Base-by-base conservation (phyloP, 1,284 basidiomycete genomes). In the Marasmius oreades region DNA sequence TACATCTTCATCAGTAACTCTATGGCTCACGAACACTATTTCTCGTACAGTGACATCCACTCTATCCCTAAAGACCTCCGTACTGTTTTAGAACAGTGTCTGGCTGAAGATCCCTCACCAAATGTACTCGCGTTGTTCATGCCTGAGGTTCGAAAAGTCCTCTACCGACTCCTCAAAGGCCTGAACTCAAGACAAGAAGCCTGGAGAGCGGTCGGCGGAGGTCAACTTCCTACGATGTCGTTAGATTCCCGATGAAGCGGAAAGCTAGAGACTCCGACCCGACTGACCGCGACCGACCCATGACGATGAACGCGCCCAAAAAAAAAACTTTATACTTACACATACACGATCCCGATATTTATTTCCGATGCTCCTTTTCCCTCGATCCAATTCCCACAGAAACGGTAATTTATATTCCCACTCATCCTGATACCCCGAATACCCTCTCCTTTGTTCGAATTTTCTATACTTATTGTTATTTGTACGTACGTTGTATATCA, bases 61-160 rank as follows among this genome's bases (percentile, higher is more conserved):
- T 80, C 84, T 0, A 84, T 97, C 6, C 93, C 95, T 0, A 72
- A 80, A 37, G 88, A 94, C 55, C 82, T 99, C 6, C 86, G 96
- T 45, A 69, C 73, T 6, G 89, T 92, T 22, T 84, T 99, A 24
- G 96, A 99, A 69, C 79, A 81, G 48, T 90, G 92, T 66, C 81
- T 97, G 22, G 84, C 89, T n/a, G 92, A 96, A 67, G 84, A 90
- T 10, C 87, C 93, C 0, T 89, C 90, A 0, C 84, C 84, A 23
- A 77, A 81, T 42, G 81, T 84, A 8, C 77, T 98, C 58, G 86
- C 89, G 34, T 70, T 75, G 5, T 93, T 91, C 71, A 79, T 93
- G 66, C 95, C 96, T 4, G 76, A 84, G 39, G 86, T 98, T 39
- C 86, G 92, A 12, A 79, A 81, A 37, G 86, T 94, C 62, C 82